Base-by-base conservation (phyloP, 2,329 filamentous ascomycete species). In the Exophiala lecanii-corni region DNA sequence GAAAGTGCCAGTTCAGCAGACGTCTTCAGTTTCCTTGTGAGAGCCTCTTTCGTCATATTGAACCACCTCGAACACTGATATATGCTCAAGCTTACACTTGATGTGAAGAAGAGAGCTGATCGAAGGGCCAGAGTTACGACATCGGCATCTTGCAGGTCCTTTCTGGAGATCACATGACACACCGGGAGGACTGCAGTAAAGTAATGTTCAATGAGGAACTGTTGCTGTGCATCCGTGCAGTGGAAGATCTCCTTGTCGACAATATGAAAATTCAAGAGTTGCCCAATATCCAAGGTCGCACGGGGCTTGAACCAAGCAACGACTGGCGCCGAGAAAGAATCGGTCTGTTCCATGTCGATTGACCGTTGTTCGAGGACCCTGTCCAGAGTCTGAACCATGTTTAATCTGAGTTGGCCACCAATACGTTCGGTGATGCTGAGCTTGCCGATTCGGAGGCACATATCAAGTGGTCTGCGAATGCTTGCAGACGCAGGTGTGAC, bases 1-100 rank as follows among this genome's bases (percentile, higher is more conserved):
- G 74, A 73, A 21, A 89, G 64, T 3, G 82, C 78, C 19, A 73
- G 72, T 63, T 88, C 84, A 5, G 81, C 77, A 1, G 76, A 81
- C 35, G 79, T 65, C 54, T 79, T 79, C 43, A 85, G 74, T 35
- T 74, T 78, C 20, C 80, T 71, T 3, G 84, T 68, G 43, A 85
- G 68, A 5, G 68, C 69, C 18, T 66, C 61, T 56, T 80, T 82
- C 3, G 74, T 60, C 16, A 74, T 70, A 3, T 74, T 74, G 55
- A 81, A 76, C 6, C 77, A 70, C 7, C 63, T 62, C 33, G 71
- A 53, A 16, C 78, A 68, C 25, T 59, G 62, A 3, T 70, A 64
- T 42, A 82, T 75, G 9, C 73, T 67, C 69, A 85, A 72, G 51
- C 81, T 84, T 34, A 86, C 72, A 4, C 78, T 74, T 1, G 79